Conservation (phyloP, 495 filamentous ascomycete species). For the Lophium mytilinum region DNA sequence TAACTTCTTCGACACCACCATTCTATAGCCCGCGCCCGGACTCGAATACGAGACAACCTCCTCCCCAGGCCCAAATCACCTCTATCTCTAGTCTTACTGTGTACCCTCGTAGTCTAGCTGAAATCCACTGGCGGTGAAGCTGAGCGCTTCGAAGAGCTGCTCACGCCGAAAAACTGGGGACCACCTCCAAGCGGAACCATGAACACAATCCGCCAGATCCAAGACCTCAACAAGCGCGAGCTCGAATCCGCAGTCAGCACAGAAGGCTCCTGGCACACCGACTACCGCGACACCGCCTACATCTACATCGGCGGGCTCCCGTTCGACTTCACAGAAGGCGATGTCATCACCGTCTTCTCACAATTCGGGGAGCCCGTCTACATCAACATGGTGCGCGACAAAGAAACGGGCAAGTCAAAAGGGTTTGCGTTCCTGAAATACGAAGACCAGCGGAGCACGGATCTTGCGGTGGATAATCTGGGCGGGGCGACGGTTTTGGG, state of each 20-base stretch:
- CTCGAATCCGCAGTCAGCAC: slow-evolving; percentile 76
- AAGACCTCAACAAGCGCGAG: slow-evolving; percentile 90
- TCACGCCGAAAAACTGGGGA: no score
- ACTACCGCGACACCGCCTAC: slow-evolving; percentile 96
- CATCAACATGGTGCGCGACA: slow-evolving; percentile 84
- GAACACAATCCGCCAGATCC: slow-evolving; percentile 88
- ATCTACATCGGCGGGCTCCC: slow-evolving; percentile 93
- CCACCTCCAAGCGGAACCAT: slow-evolving; percentile 40
- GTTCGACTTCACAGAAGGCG: slow-evolving; percentile 89
- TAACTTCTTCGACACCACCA: no score
- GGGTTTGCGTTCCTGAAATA: slow-evolving; percentile 97
- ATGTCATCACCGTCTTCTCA: slow-evolving; percentile 93
- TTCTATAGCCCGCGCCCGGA: no score
- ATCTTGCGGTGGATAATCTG: slow-evolving; percentile 92
- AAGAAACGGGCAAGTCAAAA: slow-evolving; percentile 87
- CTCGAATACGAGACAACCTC: no score
- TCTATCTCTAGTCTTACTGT: no score
- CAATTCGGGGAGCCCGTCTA: slow-evolving; percentile 93
- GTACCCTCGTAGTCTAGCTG: no score
- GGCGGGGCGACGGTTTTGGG: slow-evolving; percentile 79
- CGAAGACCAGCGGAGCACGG: slow-evolving; percentile 93
- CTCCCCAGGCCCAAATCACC: no score
- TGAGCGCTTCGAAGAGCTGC: no score
- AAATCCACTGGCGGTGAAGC: no score
- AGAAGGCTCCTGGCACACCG: slow-evolving; percentile 91